A percentile compares a stretch with the other conserved stretches of the same genome.
Evolutionary conservation across 1,139 yeast species (phyloP).

Genomic region (Debaryomyces robertsiae): DNA sequence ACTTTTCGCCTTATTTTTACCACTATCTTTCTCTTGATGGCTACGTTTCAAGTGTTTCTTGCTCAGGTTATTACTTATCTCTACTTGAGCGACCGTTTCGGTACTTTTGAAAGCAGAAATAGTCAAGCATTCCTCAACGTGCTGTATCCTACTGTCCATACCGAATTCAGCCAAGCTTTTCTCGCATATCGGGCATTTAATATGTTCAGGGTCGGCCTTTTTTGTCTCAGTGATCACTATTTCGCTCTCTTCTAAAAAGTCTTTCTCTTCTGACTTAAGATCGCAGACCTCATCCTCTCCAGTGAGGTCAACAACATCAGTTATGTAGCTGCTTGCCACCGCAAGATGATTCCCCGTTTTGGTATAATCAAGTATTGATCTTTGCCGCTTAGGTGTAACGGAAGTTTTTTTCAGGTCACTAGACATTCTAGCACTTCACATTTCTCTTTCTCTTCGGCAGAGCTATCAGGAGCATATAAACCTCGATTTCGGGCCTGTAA

Average conservation of each 20-base stretch:
- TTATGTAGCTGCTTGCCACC: conserved; percentile 4
- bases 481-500: too few relatives aligned
- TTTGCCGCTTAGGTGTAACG: conserved; percentile 12
- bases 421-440: background rate
- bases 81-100: conserved; percentile 14
- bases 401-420: conserved; percentile 4
- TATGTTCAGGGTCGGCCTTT: conserved; percentile 8
- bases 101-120: conserved; percentile 15
- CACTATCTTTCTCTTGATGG: background rate
- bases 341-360: conserved; percentile 5
- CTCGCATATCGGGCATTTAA: conserved; percentile 54
- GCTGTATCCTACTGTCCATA: conserved; percentile 51
- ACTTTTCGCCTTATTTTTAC: conserved; percentile 10
- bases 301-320: conserved; percentile 13
- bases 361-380: conserved; percentile 20
- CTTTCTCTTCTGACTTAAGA: conserved; percentile 11
- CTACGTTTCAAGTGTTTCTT: background rate
- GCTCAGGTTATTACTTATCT: conserved; percentile 11
- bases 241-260: conserved; percentile 5
- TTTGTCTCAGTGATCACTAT: conserved; percentile 1
- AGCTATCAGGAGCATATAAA: too few relatives aligned
- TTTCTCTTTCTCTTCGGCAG: background rate
- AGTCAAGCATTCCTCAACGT: conserved; percentile 57
- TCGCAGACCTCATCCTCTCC: conserved; percentile 13
- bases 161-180: conserved; percentile 34